Base-by-base conservation (phyloP, 257 asterid species). In the Solanum chilense region DNA sequence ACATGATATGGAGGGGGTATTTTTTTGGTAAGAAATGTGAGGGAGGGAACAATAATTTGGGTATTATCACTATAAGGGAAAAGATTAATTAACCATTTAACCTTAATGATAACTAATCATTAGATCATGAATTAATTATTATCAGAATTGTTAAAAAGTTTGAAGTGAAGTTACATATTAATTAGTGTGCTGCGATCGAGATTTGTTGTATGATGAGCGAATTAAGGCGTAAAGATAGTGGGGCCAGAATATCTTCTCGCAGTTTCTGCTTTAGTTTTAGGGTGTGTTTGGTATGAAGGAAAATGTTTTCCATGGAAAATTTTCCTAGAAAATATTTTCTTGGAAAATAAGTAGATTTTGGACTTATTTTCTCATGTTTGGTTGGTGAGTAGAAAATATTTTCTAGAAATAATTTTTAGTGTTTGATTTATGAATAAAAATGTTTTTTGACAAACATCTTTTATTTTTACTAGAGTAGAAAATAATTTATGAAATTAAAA, bases 171-270 rank as follows among this genome's bases (percentile, higher is more conserved):
- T 86, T 82, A 85, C 88, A 87, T 84, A 20, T 56, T 18, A 20
- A 7, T 47, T 87, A 86, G 69, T 86, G 10, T 52, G 86, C 89
- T 90, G 89, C 69, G 23, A 35, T 49, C 33, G 16, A 31, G 85
- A 71, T 71, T 71, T 18, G 75, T 35, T 35, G 16, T 23, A 66
- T 39, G n/a, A 52, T 52, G 83, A 88, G 70, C 41, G 37, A 71
- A 35, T 35, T 35, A 35, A 71, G 80, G 31, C 31, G 80, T 75
- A 27, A 14, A 74, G 29, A 23, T 35, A 45, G 88, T 88, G 90
- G 91, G 93, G 33, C 87, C 89, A 9, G 1, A 18, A 35, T 33
- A 29, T 15, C 78, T 92, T 91, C 84, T 68, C 82, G 91, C 85
- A 86, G 92, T 90, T 87, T 86, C 78, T 84, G 60, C 35, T 33